Evolutionary conservation across 2,329 filamentous ascomycete genomes (phyloP), one percentile per base, ranked within the genome.

Genomic region (Anisogramma anomala): DNA sequence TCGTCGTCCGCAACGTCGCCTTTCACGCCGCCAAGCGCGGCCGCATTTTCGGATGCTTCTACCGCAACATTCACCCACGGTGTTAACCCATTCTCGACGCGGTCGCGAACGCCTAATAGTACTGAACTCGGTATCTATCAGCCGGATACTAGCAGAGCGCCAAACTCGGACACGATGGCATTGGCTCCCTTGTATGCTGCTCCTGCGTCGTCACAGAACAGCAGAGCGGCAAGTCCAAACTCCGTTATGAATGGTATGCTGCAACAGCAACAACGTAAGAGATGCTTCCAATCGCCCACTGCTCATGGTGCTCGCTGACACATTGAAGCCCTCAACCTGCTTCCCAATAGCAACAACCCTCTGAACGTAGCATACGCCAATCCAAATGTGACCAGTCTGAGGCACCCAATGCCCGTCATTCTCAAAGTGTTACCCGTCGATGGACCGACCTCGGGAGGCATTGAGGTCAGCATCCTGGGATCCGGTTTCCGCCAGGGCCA

Each of bases 401-500:
- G 36, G 34, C 32, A 40, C 20, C 42, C 42, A 8, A 66, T 72
- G 2, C 74, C 80, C 1, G 72, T 74, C 14, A 89, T 93, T 17
- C 80, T 85, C 56, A 89, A 88, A 57, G 71, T 94, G 47, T 84
- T 91, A 26, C 87, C 88, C 0, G 73, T 72, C 22, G 84, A 93
- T 58, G 87, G 87, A 0, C 84, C 87, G 6, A 84, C 79, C 44
- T 77, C 76, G 26, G 87, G 87, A 45, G 87, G 87, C 31, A 87
- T 85, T 39, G 87, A 95, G 58, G 85, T 94, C 3, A 89, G 84
- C 0, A 74, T 91, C 42, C 67, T 94, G 7, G 87, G 88, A 14
- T 83, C 79, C 49, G 77, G 80, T 11, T 94, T 94, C 57, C 80
- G 78, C 49, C 80, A 73, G 47, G 82, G 60, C 1, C 71, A 93